phyloP scores from a whole-genome alignment of 192 early-diverging fungal species.

The Coemansia sp. region DNA sequence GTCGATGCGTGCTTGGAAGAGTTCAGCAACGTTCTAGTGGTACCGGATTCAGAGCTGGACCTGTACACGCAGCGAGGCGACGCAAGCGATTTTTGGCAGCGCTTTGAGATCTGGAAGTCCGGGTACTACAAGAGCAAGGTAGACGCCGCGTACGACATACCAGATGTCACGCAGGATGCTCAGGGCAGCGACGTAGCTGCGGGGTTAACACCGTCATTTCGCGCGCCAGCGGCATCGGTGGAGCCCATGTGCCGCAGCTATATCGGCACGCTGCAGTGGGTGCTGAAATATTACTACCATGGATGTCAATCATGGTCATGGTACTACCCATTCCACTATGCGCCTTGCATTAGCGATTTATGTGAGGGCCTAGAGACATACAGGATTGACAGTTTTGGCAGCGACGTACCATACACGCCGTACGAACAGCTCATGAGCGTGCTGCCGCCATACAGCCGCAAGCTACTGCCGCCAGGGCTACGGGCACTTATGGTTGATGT shows the following conservation, averaged over 20 bases:
- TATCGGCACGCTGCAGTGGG: conserved; percentile 96
- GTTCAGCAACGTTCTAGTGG: conserved; percentile 35
- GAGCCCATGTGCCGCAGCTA: conserved; percentile 71
- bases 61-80: conserved; percentile 56
- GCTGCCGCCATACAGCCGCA: conserved; percentile 80
- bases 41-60: conserved; percentile 38
- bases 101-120: conserved; percentile 75
- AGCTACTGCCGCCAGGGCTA: conserved; percentile 79
- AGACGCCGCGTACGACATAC: conserved; percentile 53
- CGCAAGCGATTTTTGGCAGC: conserved; percentile 60
- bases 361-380: conserved; percentile 56
- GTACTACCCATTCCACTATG: conserved; percentile 98
- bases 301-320: conserved; percentile 97
- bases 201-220: conserved; percentile 12
- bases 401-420: conserved; percentile 84
- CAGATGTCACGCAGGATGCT: conserved; percentile 11
- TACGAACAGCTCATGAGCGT: conserved; percentile 99
- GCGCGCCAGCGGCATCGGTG: conserved; percentile 37
- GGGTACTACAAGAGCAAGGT: conserved; percentile 75
- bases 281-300: conserved; percentile 93
- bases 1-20: conserved; percentile 43
- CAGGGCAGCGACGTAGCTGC: not conserved
- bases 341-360: conserved; percentile 89
- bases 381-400: conserved; percentile 66
- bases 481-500: conserved; percentile 82